Base-by-base conservation (phyloP, 306 rosid genomes). In the Spatholobus suberectus region DNA sequence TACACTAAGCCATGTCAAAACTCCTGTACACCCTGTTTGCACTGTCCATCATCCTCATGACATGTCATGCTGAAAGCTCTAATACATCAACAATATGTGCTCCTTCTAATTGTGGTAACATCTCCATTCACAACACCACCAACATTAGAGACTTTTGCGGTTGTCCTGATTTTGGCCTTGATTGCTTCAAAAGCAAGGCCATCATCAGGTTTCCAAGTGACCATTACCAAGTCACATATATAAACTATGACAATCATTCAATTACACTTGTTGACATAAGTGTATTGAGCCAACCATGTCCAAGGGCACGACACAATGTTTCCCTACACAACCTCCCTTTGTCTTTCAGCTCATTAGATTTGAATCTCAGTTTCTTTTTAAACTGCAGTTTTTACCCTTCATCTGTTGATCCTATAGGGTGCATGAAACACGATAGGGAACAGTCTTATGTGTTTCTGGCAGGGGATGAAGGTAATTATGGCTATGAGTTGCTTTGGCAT, bases 301-400 rank as follows among this genome's bases (percentile, higher is more conserved):
- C 87, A 3, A 82, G 91, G 70, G 81, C 78, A 23, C 27, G 51
- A 12, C 46, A 85, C 67, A 82, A 80, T 49, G 87, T 88, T 76
- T 43, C 85, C 43, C 0, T 85, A 44, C 61, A 43, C 2, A 55
- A 18, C 29, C 20, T 75, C 0, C 85, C 91, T 17, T 52, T 88
- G 52, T 40, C 68, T 32, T 76, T 62, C 17, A 70, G 12, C 34
- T 0, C 34, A 6, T 8, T 63, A 34, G 83, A 85, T 82, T 0
- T 75, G 75, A 82, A 85, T 40, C 82, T 88, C 10, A 85, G 26
- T 85, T 88, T 88, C 81, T 85, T 70, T 70, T 88, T 88, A 75
- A 88, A 88, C 11, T 85, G 90, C 70, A 88, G 76, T 27, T 47
- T 26, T 37, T 13, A 8, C 6, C 34, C 44, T 78, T 1, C 37